Evolutionary conservation across 1,139 yeast genomes (phyloP).

Genomic region (Pichia sp.): DNA sequence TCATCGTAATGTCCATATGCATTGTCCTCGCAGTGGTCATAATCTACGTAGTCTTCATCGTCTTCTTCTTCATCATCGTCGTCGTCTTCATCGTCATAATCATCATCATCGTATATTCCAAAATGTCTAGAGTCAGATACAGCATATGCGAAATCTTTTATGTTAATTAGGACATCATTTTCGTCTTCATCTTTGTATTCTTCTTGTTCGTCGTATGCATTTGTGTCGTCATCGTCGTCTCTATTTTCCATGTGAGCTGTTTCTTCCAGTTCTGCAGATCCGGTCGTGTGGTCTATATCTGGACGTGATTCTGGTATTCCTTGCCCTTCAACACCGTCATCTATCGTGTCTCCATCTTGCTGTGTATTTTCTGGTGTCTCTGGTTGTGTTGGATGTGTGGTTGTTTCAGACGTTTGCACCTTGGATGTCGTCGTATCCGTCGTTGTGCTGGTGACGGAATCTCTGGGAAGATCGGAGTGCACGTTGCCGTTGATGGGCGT

Average conservation of each 20-base stretch:
- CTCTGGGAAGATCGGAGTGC: not conserved
- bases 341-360: too few species aligned
- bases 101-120: slow-evolving; percentile 40
- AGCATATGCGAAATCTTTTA: slow-evolving; percentile 76
- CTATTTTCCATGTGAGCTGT: not conserved
- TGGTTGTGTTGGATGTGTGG: not conserved
- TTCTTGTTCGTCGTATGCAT: not conserved
- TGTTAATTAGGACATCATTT: slow-evolving; percentile 36
- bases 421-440: not conserved
- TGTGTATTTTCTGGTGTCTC: too few species aligned
- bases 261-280: too few species aligned
- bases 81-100: slow-evolving; percentile 6
- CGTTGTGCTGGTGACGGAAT: not conserved
- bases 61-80: slow-evolving; percentile 17
- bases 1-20: not conserved
- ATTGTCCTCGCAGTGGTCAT: not conserved
- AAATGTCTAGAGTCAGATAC: slow-evolving; percentile 62
- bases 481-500: too few species aligned
- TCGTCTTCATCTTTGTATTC: not conserved
- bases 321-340: too few species aligned
- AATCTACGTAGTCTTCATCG: slow-evolving; percentile 8
- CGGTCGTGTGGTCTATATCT: too few species aligned
- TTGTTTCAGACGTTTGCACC: not conserved
- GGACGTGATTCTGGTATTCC: too few species aligned
- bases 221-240: not conserved